Conservation (phyloP, 2,329 filamentous ascomycete species). For the Chaetothyriales sp. region DNA sequence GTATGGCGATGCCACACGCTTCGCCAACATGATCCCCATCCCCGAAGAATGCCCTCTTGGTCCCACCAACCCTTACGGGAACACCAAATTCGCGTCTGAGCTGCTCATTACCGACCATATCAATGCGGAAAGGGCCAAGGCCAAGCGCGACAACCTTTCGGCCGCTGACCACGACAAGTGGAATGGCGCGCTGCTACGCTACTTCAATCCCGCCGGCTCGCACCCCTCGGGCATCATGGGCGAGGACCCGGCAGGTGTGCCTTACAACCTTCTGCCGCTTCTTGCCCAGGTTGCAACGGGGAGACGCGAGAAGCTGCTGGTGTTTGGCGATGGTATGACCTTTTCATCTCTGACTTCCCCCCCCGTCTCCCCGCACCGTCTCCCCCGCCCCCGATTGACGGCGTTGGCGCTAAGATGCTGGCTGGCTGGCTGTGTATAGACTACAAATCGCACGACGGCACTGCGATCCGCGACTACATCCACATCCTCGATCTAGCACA, state of each 20-base stretch:
- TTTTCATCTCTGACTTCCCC: constrained; percentile 3
- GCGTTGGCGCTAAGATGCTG: background rate
- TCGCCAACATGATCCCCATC: constrained; percentile 97
- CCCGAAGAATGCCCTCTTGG: constrained; percentile 92
- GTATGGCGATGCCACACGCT: constrained; percentile 91
- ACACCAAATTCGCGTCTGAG: constrained; percentile 90
- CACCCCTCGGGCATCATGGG: constrained; percentile 96
- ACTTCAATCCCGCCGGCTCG: constrained; percentile 94
- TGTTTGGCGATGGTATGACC: constrained; percentile 79
- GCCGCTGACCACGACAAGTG: constrained; percentile 58
- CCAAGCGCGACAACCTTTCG: constrained; percentile 60
- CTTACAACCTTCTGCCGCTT: constrained; percentile 88
- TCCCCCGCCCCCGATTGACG: background rate
- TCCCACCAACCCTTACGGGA: constrained; percentile 93
- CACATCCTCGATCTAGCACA: constrained; percentile 81
- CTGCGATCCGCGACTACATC: constrained; percentile 95
- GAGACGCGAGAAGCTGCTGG: constrained; percentile 81
- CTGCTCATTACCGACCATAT: constrained; percentile 82
- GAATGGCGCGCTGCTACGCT: constrained; percentile 86
- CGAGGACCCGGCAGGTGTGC: constrained; percentile 89
- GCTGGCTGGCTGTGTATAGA: constrained; percentile 45
- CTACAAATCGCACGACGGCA: constrained; percentile 80
- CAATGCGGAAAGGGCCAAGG: constrained; percentile 70
- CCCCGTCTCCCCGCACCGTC: background rate
- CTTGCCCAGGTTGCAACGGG: constrained; percentile 93